Percentiles rank a stretch among this genome's conserved stretches.
Evolutionary conservation across 2,329 filamentous ascomycete genomes (phyloP).

Genomic region (Hypoxylon sp.): DNA sequence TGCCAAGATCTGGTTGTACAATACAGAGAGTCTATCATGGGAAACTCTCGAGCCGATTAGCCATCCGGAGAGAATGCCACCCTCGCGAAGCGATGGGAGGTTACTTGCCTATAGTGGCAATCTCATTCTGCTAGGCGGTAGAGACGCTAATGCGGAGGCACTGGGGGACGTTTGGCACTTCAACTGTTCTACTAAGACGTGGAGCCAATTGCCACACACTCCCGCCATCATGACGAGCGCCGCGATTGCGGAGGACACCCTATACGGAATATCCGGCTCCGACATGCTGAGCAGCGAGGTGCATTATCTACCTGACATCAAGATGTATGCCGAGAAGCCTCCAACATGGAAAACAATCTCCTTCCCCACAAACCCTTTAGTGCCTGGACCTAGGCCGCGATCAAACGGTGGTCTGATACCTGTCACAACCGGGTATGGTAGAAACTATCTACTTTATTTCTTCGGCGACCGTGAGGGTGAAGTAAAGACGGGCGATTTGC

Average conservation of each 20-base stretch:
- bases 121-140: conserved; percentile 66
- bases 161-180: conserved; percentile 67
- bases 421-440: conserved; percentile 66
- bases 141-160: conserved; percentile 47
- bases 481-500: conserved; percentile 43
- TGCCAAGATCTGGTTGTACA: conserved; percentile 58
- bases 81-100: conserved; percentile 53
- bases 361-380: conserved; percentile 57
- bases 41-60: conserved; percentile 51
- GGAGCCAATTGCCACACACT: conserved; percentile 65
- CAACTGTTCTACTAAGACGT: conserved; percentile 63
- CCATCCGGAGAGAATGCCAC: conserved; percentile 53
- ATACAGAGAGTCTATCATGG: conserved; percentile 57
- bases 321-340: conserved; percentile 51
- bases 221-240: conserved; percentile 59
- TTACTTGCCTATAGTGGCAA: conserved; percentile 61
- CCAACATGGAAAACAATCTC: conserved; percentile 58
- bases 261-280: conserved; percentile 64
- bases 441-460: conserved; percentile 67
- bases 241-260: conserved; percentile 60
- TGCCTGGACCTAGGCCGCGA: conserved; percentile 60
- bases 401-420: conserved; percentile 61
- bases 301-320: conserved; percentile 56
- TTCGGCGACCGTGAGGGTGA: conserved; percentile 59
- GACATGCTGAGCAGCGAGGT: conserved; percentile 55